Evolutionary conservation across 257 asterid species (phyloP).

Genomic region (Solanum arcanum): DNA sequence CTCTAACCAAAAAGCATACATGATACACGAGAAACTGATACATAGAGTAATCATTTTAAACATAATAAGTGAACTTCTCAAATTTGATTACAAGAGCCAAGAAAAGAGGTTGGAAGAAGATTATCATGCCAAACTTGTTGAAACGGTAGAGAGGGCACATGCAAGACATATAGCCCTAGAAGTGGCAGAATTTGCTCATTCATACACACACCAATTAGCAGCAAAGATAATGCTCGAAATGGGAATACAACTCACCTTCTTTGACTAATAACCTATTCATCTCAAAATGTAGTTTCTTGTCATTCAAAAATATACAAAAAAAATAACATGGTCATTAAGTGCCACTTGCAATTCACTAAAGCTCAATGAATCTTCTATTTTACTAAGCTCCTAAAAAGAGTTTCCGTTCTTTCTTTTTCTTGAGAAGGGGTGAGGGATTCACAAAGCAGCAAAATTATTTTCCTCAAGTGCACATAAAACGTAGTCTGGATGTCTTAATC

Average conservation of each 20-base stretch:
- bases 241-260: background rate
- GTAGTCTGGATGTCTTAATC: background rate
- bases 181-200: background rate
- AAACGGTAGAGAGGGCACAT: background rate
- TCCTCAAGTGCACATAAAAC: background rate
- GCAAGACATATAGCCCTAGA: background rate
- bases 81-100: background rate
- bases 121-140: background rate
- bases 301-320: background rate
- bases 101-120: background rate
- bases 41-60: background rate
- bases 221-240: background rate
- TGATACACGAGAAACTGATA: background rate
- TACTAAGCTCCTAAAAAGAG: background rate
- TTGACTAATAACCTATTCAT: background rate
- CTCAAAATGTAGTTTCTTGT: background rate
- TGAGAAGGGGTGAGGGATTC: background rate
- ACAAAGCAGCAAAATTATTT: background rate
- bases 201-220: background rate
- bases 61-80: background rate
- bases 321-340: background rate
- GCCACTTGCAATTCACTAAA: background rate
- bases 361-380: background rate
- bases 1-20: background rate
- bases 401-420: background rate